phyloP scores from a whole-genome alignment of 345 rosid species.

The Salix caprea region DNA sequence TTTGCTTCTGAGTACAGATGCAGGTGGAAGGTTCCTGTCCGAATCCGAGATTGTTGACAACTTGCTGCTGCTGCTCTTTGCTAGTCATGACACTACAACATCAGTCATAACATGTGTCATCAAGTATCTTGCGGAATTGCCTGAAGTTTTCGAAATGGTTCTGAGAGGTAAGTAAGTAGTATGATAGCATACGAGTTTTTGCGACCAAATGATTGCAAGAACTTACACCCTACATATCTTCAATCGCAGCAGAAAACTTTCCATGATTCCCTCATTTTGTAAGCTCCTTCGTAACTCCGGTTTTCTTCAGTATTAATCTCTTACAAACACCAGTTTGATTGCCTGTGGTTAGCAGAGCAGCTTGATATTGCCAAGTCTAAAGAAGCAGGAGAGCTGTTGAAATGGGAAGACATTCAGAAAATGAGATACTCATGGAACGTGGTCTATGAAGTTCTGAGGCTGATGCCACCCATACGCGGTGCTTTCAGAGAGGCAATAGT shows the following conservation, averaged over 20 bases:
- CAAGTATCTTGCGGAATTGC: slow-evolving; percentile 29
- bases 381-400: slow-evolving; percentile 14
- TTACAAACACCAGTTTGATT: background rate
- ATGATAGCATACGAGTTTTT: background rate
- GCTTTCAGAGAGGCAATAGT: slow-evolving; percentile 24
- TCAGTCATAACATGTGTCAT: slow-evolving; percentile 16
- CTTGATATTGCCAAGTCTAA: slow-evolving; percentile 19
- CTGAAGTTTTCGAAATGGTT: slow-evolving; percentile 19
- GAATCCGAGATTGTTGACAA: slow-evolving; percentile 32
- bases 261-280: too few species aligned
- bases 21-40: slow-evolving; percentile 27
- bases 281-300: too few species aligned
- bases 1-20: slow-evolving; percentile 18
- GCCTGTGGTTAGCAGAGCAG: slow-evolving; percentile 13
- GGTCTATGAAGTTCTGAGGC: slow-evolving; percentile 24
- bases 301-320: background rate
- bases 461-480: slow-evolving; percentile 18
- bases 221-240: too few species aligned
- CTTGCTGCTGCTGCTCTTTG: slow-evolving; percentile 24
- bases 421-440: slow-evolving; percentile 32
- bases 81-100: slow-evolving; percentile 29
- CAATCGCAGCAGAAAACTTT: background rate
- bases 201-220: too few species aligned
- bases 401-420: slow-evolving; percentile 25
- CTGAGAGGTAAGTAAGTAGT: slow-evolving; percentile 11